A percentile compares a stretch with the other conserved stretches of the same genome.
Conservation (phyloP, 2,329 filamentous ascomycete genomes). For the Trichothecium sympodiale region DNA sequence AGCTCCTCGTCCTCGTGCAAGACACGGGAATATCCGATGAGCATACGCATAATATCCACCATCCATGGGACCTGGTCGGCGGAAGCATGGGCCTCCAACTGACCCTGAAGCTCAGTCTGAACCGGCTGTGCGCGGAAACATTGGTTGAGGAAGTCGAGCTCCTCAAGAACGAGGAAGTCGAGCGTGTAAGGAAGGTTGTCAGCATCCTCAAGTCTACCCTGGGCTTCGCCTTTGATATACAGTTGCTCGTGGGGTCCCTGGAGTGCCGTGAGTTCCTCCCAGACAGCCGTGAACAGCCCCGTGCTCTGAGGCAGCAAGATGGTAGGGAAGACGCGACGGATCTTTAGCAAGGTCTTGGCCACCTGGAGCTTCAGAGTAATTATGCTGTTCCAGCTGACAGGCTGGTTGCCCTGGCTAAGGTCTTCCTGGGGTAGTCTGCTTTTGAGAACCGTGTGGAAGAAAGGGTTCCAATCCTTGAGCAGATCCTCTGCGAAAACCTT, state of each 20-base stretch:
- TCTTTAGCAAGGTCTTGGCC: conserved; percentile 87
- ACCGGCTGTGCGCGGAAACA: conserved; percentile 83
- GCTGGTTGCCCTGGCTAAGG: conserved; percentile 31
- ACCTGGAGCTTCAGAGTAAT: conserved; percentile 86
- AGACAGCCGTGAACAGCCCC: conserved; percentile 73
- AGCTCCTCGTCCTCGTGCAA: conserved; percentile 85
- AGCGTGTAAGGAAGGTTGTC: conserved; percentile 90
- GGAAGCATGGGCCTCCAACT: conserved; percentile 51
- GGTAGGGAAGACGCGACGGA: conserved; percentile 72
- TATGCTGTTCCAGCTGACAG: conserved; percentile 66
- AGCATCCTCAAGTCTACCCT: conserved; percentile 79
- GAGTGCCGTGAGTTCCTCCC: conserved; percentile 72
- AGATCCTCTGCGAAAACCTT: conserved; percentile 84
- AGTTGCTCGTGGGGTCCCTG: conserved; percentile 66
- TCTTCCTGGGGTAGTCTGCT: conserved; percentile 57
- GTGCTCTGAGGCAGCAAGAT: conserved; percentile 76
- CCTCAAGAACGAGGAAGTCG: conserved; percentile 86
- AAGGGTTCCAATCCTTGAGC: conserved; percentile 75
- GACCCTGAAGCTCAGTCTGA: conserved; percentile 74
- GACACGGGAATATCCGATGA: conserved; percentile 79
- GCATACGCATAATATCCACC: conserved; percentile 74
- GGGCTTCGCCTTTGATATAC: conserved; percentile 76
- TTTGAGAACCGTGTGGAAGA: conserved; percentile 74
- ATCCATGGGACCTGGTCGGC: conserved; percentile 67
- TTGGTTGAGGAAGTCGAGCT: conserved; percentile 88